Evolutionary conservation across 495 filamentous ascomycete genomes (phyloP), one percentile per base, ranked within the genome.

Genomic region (Daldinia grandis): DNA sequence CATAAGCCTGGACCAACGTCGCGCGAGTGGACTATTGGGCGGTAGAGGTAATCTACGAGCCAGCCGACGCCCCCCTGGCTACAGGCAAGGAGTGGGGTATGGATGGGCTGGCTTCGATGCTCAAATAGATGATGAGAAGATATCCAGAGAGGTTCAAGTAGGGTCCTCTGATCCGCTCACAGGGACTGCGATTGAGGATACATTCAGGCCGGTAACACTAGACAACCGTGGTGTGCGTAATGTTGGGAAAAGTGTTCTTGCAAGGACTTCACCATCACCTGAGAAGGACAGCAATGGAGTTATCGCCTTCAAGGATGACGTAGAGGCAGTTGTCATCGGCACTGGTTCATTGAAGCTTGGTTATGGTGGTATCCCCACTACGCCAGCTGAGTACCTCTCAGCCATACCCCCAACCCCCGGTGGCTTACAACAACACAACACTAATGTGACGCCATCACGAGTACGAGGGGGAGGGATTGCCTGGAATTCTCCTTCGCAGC

Each of bases 151-250:
- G 24, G 60, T 24, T 9, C 25, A 15, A 30, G 27, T 1, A 7
- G 40, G 38, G 35, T 24, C 42, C 9, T 47, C 42, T 10, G 5
- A 21, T 21, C 17, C 42, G 8, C 31, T 33, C n/a, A 33, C 21
- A n/a, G 58, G 14, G 14, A 17, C 35, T 17, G 6, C 53, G 8
- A 71, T 77, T 12, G 53, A 53, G 30, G 73, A 77, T 21, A 72
- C 65, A 8, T 77, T 64, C 25, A 66, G 38, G 1, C 68, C 69
- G 5, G 75, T 74, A 42, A 72, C 70, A 12, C 21, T 76, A 12
- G 56, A 69, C 53, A 24, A 53, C 6, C 2, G 42, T 0, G 73
- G 73, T n/a, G 28, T 42, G 30, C 75, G 75, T 50, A 53, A 60
- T 4, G 56, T 74, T 17, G 50, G 59, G 15, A 47, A 71, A 10